Base-by-base conservation (phyloP, 169 alveolate genomes). In the Plasmodium coatneyi region DNA sequence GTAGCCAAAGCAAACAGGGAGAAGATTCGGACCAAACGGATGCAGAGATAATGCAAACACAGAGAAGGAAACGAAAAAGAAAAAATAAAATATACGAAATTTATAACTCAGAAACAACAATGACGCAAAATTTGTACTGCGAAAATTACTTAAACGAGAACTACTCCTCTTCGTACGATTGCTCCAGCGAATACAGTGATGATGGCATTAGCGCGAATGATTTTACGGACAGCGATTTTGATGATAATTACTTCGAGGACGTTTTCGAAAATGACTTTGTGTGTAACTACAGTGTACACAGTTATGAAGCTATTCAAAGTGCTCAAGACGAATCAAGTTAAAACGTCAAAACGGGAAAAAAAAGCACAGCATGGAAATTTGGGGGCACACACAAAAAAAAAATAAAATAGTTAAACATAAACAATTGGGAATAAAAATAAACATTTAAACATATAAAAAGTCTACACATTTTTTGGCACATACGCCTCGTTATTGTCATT, bases 91-190 rank as follows among this genome's bases (percentile, higher is more conserved):
- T 84, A 84, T 84, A 84, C 43, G 93, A 84, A 49, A 54, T 84
- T 74, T 84, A 84, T 84, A 84, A 84, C 66, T 49, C 93, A 84
- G 93, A 84, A 84, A 84, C 84, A 30, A 84, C 93, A 74, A 41
- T 54, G 10, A 49, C 36, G 34, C 74, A 84, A 74, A 84, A 84
- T 70, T 46, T 84, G 72, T 84, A 84, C 82, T 84, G 78, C 22
- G 93, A 41, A 76, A 84, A 84, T 78, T 84, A 84, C 66, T 84
- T 84, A 76, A 84, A 84, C 82, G 93, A 84, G 28, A 74, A 84
- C 70, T 84, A 84, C 70, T 74, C 93, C 56, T 84, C 93, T 12
- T 84, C 93, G 36, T 84, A 76, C 49, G 84, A 78, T 28, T 84
- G 30, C 46, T 46, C 93, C 36, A 84, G 93, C 70, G 93, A 84